phyloP scores from a whole-genome alignment of 2,329 filamentous ascomycete genomes.

The Ophiostoma quercus region DNA sequence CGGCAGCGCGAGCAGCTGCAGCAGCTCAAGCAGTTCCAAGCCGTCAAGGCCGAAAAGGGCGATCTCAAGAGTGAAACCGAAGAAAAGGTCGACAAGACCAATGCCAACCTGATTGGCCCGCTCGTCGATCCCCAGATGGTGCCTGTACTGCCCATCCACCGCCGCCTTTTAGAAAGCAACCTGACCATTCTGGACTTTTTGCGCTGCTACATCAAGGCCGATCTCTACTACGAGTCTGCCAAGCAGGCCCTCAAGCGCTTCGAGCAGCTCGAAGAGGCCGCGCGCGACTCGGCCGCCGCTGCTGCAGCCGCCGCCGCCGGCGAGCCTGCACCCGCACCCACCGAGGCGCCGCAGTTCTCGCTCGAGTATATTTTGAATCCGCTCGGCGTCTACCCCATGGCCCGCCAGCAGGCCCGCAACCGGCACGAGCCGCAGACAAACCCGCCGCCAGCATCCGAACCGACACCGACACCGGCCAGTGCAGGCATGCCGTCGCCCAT shows the following conservation, averaged over 20 bases:
- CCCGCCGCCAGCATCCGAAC: not conserved
- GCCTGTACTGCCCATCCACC: slow-evolving; percentile 10
- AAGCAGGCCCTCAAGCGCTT: slow-evolving; percentile 19
- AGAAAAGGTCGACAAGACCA: not conserved
- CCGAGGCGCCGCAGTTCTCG: slow-evolving; percentile 19
- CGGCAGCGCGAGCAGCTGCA: not conserved
- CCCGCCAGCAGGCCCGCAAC: slow-evolving; percentile 22
- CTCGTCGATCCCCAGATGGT: slow-evolving; percentile 9
- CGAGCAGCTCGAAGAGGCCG: slow-evolving; percentile 17
- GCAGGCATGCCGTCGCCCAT: not conserved
- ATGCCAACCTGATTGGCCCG: not conserved
- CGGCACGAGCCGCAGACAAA: slow-evolving; percentile 21
- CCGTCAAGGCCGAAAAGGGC: too few relatives aligned
- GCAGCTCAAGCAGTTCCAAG: not conserved
- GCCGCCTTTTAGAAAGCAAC: slow-evolving; percentile 20
- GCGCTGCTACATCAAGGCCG: slow-evolving; percentile 22
- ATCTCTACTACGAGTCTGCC: slow-evolving; percentile 23
- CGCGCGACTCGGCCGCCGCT: not conserved
- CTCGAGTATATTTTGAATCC: slow-evolving; percentile 26
- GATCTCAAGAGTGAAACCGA: not conserved
- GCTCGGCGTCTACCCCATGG: slow-evolving; percentile 25
- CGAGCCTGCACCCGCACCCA: not conserved
- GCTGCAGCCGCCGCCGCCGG: not conserved
- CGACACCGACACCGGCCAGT: not conserved
- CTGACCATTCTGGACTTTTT: slow-evolving; percentile 19